Base-by-base conservation (phyloP, 441 rosid species). In the Viola pubescens region DNA sequence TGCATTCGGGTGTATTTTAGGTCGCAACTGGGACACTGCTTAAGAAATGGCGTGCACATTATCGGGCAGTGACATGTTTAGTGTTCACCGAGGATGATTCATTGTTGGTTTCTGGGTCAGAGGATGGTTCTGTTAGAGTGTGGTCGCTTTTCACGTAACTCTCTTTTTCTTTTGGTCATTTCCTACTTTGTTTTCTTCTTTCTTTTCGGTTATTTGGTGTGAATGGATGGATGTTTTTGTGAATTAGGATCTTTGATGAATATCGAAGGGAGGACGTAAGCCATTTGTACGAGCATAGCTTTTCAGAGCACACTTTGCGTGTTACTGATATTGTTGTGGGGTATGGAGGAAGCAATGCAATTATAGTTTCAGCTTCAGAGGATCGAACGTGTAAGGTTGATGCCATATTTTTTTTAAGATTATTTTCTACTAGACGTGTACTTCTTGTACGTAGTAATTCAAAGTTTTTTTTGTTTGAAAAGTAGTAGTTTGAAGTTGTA, bases 331-430 rank as follows among this genome's bases (percentile, higher is more conserved):
- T 86, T 54, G 87, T 75, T n/a, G 46, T 67, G 2, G 96, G 95
- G 46, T 76, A 73, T 68, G 91, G 98, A 45, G 91, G 91, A 54
- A 70, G 75, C 64, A 86, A 81, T 81, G 89, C 95, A 14, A 60
- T 82, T 67, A 75, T 88, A 13, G 75, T 89, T 58, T 79, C 97
- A 19, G 86, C 96, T 70, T 92, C 97, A 4, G 85, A 81, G 73
- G 97, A 89, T 65, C 69, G 83, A 58, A 88, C 95, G 0, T 89
- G 97, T 76, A 92, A 92, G 95, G 97, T 84, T 63, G 73, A 49
- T 62, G 3, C 40, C 47, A 48, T 52, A 63, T 70, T 62, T 56
- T 54, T 45, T 46, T 9, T 26, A 26, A 26, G 34, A 26, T 26
- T 26, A 26, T 26, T 1, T 1, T 26, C 34, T 26, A 1, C 34